Percentiles rank a stretch among this genome's conserved stretches.
phyloP scores from a whole-genome alignment of 2,329 filamentous ascomycete genomes.

The Colletotrichum sidae region DNA sequence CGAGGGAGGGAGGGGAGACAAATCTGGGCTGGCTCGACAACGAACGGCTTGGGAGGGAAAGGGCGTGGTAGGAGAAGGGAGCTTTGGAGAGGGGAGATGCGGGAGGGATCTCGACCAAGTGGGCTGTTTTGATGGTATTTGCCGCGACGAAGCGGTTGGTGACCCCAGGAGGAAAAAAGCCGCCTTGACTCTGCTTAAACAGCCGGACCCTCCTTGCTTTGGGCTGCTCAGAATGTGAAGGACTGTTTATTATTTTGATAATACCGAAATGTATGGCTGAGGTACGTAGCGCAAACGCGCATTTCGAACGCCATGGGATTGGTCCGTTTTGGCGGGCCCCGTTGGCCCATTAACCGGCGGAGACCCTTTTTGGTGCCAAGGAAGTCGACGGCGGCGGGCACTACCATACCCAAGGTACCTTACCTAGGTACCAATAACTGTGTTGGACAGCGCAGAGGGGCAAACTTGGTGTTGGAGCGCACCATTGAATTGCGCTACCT shows the following conservation, averaged over 20 bases:
- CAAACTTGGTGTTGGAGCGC: too few relatives aligned
- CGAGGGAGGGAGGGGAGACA: constrained; percentile 9
- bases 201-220: constrained; percentile 5
- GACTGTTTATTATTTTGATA: constrained; percentile 27
- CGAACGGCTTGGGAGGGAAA: constrained; percentile 14
- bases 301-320: constrained; percentile 22
- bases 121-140: constrained; percentile 27
- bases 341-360: constrained; percentile 33
- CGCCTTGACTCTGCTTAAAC: constrained; percentile 26
- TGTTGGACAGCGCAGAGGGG: too few relatives aligned
- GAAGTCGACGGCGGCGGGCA: neutral
- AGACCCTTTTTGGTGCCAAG: constrained; percentile 2
- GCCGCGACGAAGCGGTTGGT: constrained; percentile 29
- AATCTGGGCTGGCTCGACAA: constrained; percentile 33
- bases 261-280: constrained; percentile 26
- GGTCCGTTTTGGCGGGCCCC: constrained; percentile 1
- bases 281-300: constrained; percentile 27
- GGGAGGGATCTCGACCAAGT: constrained; percentile 14
- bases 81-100: constrained; percentile 27
- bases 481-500: too few relatives aligned
- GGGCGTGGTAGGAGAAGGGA: constrained; percentile 26
- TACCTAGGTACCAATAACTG: too few relatives aligned
- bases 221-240: constrained; percentile 24
- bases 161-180: constrained; percentile 23
- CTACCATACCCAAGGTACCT: neutral